These are phyloP conservation scores for Phytophthora nicotianae DNA, from an alignment of 352 stramenopile species.

Conservation along the genomic window DNA sequence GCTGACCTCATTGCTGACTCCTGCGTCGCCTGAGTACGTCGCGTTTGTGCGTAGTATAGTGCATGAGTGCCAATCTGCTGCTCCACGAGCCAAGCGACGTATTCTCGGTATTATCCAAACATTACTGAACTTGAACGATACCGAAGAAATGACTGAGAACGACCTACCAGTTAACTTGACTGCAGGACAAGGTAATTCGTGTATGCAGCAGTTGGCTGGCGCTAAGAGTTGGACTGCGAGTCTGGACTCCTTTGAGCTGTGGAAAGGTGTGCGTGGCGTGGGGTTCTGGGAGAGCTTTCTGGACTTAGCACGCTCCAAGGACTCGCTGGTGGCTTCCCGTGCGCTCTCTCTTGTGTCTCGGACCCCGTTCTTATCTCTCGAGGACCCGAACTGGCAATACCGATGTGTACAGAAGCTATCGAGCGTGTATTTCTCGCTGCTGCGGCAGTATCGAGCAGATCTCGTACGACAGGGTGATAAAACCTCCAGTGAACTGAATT, in stretches of 20 bases:
- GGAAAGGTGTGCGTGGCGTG: constrained; percentile 53
- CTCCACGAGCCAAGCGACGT: constrained; percentile 34
- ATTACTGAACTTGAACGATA: constrained; percentile 38
- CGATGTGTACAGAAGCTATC: constrained; percentile 67
- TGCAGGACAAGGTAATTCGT: constrained; percentile 11
- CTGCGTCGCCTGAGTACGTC: constrained; percentile 57
- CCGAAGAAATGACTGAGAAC: background rate
- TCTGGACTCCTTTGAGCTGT: constrained; percentile 47
- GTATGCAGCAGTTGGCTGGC: constrained; percentile 39
- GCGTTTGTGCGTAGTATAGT: constrained; percentile 48
- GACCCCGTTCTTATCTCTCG: constrained; percentile 67
- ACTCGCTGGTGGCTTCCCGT: constrained; percentile 42
- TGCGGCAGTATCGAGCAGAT: constrained; percentile 54
- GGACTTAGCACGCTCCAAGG: constrained; percentile 50
- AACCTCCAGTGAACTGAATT: constrained; percentile 9
- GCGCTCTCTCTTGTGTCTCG: constrained; percentile 58
- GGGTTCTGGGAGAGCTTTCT: constrained; percentile 71
- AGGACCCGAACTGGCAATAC: constrained; percentile 80
- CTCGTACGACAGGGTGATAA: constrained; percentile 37
- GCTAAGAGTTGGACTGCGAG: constrained; percentile 41
- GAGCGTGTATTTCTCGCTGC: constrained; percentile 55
- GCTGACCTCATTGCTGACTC: constrained; percentile 45
- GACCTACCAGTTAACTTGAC: constrained; percentile 31
- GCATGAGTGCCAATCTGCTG: constrained; percentile 34
- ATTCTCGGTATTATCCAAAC: constrained; percentile 50